Conservation (phyloP, 441 rosid species). For the Gossypium lobatum region DNA sequence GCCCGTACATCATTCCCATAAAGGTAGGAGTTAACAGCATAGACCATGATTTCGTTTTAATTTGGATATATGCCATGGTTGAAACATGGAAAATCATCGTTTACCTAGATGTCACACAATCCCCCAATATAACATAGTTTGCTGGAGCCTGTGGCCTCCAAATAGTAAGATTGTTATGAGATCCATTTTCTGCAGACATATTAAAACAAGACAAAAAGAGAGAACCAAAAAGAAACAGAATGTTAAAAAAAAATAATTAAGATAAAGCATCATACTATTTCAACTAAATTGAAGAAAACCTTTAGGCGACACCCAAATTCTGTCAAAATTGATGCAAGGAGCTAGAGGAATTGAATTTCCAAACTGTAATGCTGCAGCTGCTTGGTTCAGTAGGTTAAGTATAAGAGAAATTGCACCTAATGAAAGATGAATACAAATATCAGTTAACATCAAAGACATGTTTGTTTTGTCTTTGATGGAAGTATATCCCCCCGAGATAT, state of each 20-base stretch:
- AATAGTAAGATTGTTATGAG: conserved; percentile 73
- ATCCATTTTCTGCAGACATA: conserved; percentile 64
- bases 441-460: conserved; percentile 79
- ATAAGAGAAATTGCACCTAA: conserved; percentile 84
- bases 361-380: conserved; percentile 72
- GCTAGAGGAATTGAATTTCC: conserved; percentile 85
- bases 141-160: conserved; percentile 99
- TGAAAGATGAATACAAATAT: conserved; percentile 85
- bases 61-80: background rate
- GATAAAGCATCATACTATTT: conserved; percentile 10
- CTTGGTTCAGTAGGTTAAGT: conserved; percentile 86
- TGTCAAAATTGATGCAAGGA: conserved; percentile 81
- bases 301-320: conserved; percentile 86
- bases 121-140: conserved; percentile 94
- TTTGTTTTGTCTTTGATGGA: conserved; percentile 89
- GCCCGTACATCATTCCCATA: background rate
- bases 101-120: conserved; percentile 98
- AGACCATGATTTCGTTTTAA: background rate
- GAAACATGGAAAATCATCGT: background rate
- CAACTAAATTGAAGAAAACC: conserved; percentile 38
- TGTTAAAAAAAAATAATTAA: background rate
- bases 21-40: background rate
- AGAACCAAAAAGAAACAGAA: background rate
- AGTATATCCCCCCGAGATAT: conserved; percentile 87
- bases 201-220: conserved; percentile 13